Evolutionary conservation across 1,284 basidiomycete genomes (phyloP).

Genomic region (Puccinia polysora): DNA sequence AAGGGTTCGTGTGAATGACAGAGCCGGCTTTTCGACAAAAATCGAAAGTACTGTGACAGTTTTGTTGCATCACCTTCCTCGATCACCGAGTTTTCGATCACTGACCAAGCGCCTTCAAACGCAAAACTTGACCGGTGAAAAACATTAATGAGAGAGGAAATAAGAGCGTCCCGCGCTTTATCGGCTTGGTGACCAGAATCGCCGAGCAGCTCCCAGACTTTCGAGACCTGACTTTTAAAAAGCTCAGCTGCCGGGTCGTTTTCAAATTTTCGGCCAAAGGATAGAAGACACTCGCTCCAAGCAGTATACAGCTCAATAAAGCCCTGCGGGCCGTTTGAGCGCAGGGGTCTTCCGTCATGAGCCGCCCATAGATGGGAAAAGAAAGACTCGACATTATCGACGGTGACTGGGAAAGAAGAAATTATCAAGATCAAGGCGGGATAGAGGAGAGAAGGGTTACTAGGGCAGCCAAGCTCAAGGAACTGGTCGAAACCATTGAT

Average conservation of each 20-base stretch:
- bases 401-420: conserved; percentile 26
- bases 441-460: conserved; percentile 41
- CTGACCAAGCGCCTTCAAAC: conserved; percentile 23
- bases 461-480: conserved; percentile 24
- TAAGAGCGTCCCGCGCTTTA: not conserved
- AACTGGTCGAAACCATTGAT: conserved; percentile 19
- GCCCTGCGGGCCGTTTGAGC: conserved; percentile 19
- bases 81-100: conserved; percentile 4
- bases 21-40: conserved; percentile 25
- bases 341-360: conserved; percentile 10
- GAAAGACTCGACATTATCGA: conserved; percentile 13
- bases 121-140: conserved; percentile 25
- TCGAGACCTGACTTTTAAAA: conserved; percentile 6
- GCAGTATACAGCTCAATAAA: conserved; percentile 23
- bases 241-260: not conserved
- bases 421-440: conserved; percentile 31
- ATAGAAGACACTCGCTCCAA: conserved; percentile 30
- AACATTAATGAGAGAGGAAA: conserved; percentile 22
- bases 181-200: conserved; percentile 11
- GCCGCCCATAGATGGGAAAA: conserved; percentile 39
- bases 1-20: conserved; percentile 12
- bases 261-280: conserved; percentile 18
- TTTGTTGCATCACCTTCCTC: conserved; percentile 1
- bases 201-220: conserved; percentile 1
- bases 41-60: conserved; percentile 13